A percentile compares a stretch with the other conserved stretches of the same genome.
phyloP scores from a whole-genome alignment of 768 basidiomycete species.

The Lentinus tigrinus region DNA sequence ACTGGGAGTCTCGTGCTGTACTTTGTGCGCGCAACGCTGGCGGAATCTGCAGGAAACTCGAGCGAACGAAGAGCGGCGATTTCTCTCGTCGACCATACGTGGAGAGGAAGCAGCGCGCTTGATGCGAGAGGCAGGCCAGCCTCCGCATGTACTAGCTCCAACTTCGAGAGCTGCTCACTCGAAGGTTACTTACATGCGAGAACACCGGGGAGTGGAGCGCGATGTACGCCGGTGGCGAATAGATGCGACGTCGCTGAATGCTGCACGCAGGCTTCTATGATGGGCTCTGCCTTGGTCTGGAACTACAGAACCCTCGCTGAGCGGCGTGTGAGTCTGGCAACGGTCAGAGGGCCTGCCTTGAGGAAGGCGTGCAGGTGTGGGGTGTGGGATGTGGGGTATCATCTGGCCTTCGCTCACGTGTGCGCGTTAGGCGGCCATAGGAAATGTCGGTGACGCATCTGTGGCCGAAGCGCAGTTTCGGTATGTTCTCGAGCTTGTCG shows the following conservation, averaged over 20 bases:
- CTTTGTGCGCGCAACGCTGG: too few species aligned
- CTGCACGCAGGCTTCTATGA: neutral
- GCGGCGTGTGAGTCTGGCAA: conserved; percentile 13
- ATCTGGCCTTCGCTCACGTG: conserved; percentile 3
- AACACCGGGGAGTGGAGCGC: too few species aligned
- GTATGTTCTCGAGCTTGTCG: neutral
- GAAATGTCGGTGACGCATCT: neutral
- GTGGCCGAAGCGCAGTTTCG: neutral
- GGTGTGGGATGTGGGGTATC: neutral
- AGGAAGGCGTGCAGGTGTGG: neutral
- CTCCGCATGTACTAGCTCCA: too few species aligned
- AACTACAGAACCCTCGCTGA: neutral
- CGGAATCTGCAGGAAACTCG: too few species aligned
- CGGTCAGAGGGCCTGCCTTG: conserved; percentile 10
- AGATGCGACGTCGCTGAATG: neutral
- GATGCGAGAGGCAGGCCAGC: too few species aligned
- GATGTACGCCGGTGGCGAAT: too few species aligned
- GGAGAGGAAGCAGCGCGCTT: too few species aligned
- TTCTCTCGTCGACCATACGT: too few species aligned
- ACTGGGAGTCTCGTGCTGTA: too few species aligned
- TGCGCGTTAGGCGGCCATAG: neutral
- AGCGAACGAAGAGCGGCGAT: too few species aligned
- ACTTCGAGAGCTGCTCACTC: too few species aligned
- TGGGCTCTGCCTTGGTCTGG: conserved; percentile 1
- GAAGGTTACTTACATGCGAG: too few species aligned